phyloP scores from a whole-genome alignment of 2,329 filamentous ascomycete species.

The Colletotrichum somersetense region DNA sequence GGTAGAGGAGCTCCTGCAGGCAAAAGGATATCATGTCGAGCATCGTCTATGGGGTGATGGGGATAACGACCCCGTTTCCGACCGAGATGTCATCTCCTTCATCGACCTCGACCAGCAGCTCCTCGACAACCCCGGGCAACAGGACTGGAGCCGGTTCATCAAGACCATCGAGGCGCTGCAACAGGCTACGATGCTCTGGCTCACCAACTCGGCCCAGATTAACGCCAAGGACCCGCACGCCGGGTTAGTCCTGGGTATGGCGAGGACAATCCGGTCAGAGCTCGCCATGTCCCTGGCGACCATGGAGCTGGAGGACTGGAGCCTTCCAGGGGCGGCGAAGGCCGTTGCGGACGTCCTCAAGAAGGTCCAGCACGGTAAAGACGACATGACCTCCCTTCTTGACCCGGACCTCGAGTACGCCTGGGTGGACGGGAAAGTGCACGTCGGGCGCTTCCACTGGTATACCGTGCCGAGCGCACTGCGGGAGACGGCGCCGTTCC shows the following conservation, averaged over 20 bases:
- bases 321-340: no score
- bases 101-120: background rate
- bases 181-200: slow-evolving; percentile 45
- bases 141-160: no score
- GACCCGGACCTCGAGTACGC: slow-evolving; percentile 45
- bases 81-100: background rate
- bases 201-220: slow-evolving; percentile 47
- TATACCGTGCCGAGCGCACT: no score
- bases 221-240: slow-evolving; percentile 46
- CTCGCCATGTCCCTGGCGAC: slow-evolving; percentile 47
- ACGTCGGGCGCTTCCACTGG: background rate
- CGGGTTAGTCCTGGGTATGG: slow-evolving; percentile 47
- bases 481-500: no score
- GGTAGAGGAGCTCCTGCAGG: background rate
- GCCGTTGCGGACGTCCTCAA: no score
- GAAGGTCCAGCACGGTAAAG: no score
- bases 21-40: background rate
- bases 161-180: no score
- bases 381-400: no score
- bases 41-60: background rate
- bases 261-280: slow-evolving; percentile 49
- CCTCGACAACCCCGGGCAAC: background rate
- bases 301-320: slow-evolving; percentile 13
- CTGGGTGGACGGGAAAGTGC: background rate
- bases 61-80: background rate